A percentile compares a stretch with the other conserved stretches of the same genome.
phyloP scores from a whole-genome alignment of 352 stramenopile species.

The Blastocystis sp. region DNA sequence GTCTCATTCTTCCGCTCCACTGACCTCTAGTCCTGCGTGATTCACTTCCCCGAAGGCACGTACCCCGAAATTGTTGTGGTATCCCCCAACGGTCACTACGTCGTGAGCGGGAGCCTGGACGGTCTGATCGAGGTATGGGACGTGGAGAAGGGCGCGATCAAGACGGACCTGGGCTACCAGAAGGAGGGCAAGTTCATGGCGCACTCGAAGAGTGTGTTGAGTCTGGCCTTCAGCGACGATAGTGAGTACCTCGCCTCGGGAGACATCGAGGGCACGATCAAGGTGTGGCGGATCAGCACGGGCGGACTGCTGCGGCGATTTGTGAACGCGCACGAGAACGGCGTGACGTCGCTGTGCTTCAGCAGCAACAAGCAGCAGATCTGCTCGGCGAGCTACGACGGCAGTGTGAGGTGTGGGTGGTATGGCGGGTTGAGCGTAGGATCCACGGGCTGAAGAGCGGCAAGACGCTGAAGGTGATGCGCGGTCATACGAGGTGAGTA shows the following conservation, averaged over 20 bases:
- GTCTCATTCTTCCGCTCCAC: background rate
- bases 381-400: slow-evolving; percentile 83
- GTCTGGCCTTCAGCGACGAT: slow-evolving; percentile 82
- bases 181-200: slow-evolving; percentile 84
- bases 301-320: slow-evolving; percentile 73
- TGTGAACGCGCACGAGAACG: slow-evolving; percentile 79
- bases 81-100: slow-evolving; percentile 80
- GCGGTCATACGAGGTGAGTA: slow-evolving; percentile 50
- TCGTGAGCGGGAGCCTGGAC: slow-evolving; percentile 88
- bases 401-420: slow-evolving; percentile 76
- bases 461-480: slow-evolving; percentile 87
- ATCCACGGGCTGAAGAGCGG: slow-evolving; percentile 87
- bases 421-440: background rate
- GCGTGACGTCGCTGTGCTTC: slow-evolving; percentile 83
- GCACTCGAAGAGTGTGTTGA: slow-evolving; percentile 83
- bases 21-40: slow-evolving; percentile 75
- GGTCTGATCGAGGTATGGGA: slow-evolving; percentile 91
- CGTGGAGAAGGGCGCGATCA: slow-evolving; percentile 82
- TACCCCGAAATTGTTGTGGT: slow-evolving; percentile 80
- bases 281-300: slow-evolving; percentile 16
- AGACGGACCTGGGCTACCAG: slow-evolving; percentile 89
- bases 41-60: slow-evolving; percentile 84
- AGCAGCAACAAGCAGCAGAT: slow-evolving; percentile 83
- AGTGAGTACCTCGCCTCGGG: slow-evolving; percentile 83
- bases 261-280: slow-evolving; percentile 78